Evolutionary conservation across 202 grass and related monocot genomes (phyloP), one percentile per base, ranked within the genome.

Genomic region (Panicum virgatum): DNA sequence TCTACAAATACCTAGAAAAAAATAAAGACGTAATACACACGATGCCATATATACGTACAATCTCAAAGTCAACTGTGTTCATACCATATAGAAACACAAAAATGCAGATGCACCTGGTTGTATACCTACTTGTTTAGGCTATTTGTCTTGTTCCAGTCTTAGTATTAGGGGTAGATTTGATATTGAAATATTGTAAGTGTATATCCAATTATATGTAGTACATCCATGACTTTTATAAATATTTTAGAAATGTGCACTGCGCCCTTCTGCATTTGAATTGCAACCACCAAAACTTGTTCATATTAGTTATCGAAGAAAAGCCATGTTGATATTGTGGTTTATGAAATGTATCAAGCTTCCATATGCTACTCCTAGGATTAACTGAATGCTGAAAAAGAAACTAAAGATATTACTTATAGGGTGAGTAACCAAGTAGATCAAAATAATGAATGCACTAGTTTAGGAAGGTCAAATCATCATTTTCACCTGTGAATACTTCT

Each of bases 381-480:
- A 23, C 38, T 72, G 20, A 76, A 80, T 46, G 20, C 37, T 56
- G 73, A 62, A 70, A 75, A 62, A 30, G 26, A 39, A 57, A 7
- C 44, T 45, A 30, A 80, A 70, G 36, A 78, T 30, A 78, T 52
- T 63, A 39, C 23, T 50, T 32, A 12, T 5, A 66, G 26, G 15
- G 60, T 0, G 37, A 34, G 14, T 58, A 72, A 4, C 61, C 13
- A 73, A 12, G 6, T 46, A 56, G 4, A 69, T 34, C 48, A 51
- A 69, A 30, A 22, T 62, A 74, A 29, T 57, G 20, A 70, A 36
- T 40, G 32, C 32, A 34, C 32, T 34, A 34, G 32, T 34, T 34
- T 34, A 34, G 32, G 32, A 34, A 34, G 32, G 32, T 34, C 32
- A 34, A 34, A 34, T 3, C 32, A 34, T 34, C 32, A 34, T 34